Conservation (phyloP, 805 yeast genomes). For the Suhomyces emberorum region DNA sequence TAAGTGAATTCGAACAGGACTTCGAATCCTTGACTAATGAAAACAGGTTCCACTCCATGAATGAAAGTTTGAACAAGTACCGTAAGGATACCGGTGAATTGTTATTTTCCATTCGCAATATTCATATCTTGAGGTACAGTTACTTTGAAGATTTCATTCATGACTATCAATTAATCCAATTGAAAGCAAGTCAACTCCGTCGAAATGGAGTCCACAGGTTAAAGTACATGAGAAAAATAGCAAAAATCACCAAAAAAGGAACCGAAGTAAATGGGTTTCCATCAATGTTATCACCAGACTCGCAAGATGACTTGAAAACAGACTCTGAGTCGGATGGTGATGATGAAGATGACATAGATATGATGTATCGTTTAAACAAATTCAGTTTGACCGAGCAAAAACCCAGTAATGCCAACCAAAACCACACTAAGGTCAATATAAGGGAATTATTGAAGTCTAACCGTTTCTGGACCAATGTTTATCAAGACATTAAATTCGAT, state of each 20-base stretch:
- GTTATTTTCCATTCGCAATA: constrained; percentile 10
- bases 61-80: constrained; percentile 10
- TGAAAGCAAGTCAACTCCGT: constrained; percentile 2
- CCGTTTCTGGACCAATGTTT: constrained; percentile 29
- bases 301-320: constrained; percentile 4
- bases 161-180: constrained; percentile 9
- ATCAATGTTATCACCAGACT: constrained; percentile 2
- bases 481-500: constrained; percentile 26
- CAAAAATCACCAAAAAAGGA: constrained; percentile 2
- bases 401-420: neutral
- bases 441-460: constrained; percentile 7
- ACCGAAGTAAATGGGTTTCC: constrained; percentile 8
- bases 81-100: constrained; percentile 5
- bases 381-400: constrained; percentile 2
- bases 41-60: constrained; percentile 7
- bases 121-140: constrained; percentile 13
- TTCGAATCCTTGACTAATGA: constrained; percentile 7
- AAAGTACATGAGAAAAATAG: constrained; percentile 10
- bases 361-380: constrained; percentile 2
- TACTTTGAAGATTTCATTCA: constrained; percentile 14
- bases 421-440: neutral
- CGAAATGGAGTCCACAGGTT: constrained; percentile 6
- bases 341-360: constrained; percentile 1
- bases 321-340: constrained; percentile 8
- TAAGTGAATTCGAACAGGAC: constrained; percentile 12